A percentile compares a stretch with the other conserved stretches of the same genome.
These are phyloP conservation scores for Xylaria digitata DNA, from an alignment of 2,329 filamentous ascomycete genomes.

Conservation along the genomic window DNA sequence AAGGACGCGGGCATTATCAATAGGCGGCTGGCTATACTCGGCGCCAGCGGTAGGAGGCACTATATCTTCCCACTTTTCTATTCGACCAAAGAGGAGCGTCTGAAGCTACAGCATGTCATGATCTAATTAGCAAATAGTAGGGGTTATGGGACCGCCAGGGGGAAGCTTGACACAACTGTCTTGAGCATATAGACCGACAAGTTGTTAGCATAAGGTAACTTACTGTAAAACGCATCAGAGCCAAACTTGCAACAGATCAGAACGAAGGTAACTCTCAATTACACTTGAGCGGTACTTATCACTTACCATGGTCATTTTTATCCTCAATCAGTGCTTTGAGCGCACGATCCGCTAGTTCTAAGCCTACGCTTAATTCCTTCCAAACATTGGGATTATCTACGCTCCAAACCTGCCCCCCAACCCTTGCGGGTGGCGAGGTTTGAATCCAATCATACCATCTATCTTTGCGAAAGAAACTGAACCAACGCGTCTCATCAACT, in stretches of 20 bases:
- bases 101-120: constrained; percentile 17
- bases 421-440: constrained; percentile 1
- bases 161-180: not conserved
- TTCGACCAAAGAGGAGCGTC: constrained; percentile 22
- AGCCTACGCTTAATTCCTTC: constrained; percentile 1
- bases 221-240: constrained; percentile 19
- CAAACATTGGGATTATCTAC: constrained; percentile 27
- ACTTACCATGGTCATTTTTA: constrained; percentile 22
- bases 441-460: constrained; percentile 29
- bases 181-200: not conserved
- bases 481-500: constrained; percentile 28
- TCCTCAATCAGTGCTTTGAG: constrained; percentile 26
- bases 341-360: constrained; percentile 26
- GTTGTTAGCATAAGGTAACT: not conserved
- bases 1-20: not conserved
- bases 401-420: constrained; percentile 4
- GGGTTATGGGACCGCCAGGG: not conserved
- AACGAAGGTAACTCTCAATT: not conserved
- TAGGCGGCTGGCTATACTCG: not conserved
- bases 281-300: not conserved
- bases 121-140: not conserved
- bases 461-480: constrained; percentile 15
- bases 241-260: too few relatives aligned
- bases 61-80: constrained; percentile 18
- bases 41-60: not conserved